These are phyloP conservation scores for Rhizopogon rudus DNA, from an alignment of 768 basidiomycete species.

Conservation along the genomic window DNA sequence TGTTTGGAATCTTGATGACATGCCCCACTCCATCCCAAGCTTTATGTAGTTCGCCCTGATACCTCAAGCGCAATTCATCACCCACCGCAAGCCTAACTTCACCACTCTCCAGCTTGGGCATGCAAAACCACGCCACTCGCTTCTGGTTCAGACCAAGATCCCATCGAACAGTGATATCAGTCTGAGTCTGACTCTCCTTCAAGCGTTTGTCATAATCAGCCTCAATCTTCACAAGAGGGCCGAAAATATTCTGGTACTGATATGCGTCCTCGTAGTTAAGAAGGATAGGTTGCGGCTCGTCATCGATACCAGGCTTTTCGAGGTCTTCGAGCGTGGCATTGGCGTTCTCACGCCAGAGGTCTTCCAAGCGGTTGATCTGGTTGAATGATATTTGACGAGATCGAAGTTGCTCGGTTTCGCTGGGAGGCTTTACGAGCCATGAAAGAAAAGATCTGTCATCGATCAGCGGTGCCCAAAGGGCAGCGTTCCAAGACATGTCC, in stretches of 20 bases:
- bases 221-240: constrained; percentile 98
- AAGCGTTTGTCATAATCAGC: constrained; percentile 98
- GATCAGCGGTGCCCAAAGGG: constrained; percentile 97
- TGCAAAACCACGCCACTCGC: constrained; percentile 94
- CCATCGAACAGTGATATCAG: constrained; percentile 94
- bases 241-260: constrained; percentile 99
- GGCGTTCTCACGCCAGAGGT: constrained; percentile 96
- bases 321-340: constrained; percentile 94
- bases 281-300: constrained; percentile 91
- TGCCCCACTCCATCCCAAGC: constrained; percentile 97
- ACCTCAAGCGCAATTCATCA: constrained; percentile 89
- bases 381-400: constrained; percentile 96
- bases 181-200: constrained; percentile 98
- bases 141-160: constrained; percentile 98
- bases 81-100: constrained; percentile 96
- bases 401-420: constrained; percentile 91
- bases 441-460: constrained; percentile 99
- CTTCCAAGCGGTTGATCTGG: constrained; percentile 96
- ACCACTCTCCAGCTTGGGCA: constrained; percentile 97
- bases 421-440: constrained; percentile 97
- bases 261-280: constrained; percentile 97
- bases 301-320: constrained; percentile 95
- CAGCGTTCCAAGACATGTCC: constrained; percentile 98
- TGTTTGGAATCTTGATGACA: constrained; percentile 99
- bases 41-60: constrained; percentile 85